Conservation (phyloP, 1,139 yeast species). For the Ashbya aceris region DNA sequence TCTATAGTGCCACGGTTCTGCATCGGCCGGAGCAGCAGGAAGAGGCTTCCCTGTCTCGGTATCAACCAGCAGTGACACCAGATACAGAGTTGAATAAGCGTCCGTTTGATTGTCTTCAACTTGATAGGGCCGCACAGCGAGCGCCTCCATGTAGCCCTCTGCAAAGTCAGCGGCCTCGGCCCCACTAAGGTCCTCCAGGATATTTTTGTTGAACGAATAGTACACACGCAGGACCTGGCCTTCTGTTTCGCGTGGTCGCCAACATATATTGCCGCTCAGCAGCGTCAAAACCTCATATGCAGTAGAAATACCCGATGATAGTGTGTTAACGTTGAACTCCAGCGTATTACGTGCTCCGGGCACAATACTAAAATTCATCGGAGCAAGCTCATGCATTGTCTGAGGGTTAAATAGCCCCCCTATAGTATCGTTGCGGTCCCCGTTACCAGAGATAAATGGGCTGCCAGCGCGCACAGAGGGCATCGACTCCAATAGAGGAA, state of each 20-base stretch:
- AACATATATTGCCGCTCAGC: constrained; percentile 52
- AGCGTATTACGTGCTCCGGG: constrained; percentile 20
- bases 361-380: background rate
- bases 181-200: constrained; percentile 20
- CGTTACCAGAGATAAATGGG: too few species aligned
- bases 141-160: constrained; percentile 48
- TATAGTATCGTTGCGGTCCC: too few species aligned
- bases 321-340: constrained; percentile 17
- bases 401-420: too few species aligned
- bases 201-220: constrained; percentile 41
- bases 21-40: constrained; percentile 36
- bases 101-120: constrained; percentile 14
- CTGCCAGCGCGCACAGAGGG: too few species aligned
- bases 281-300: constrained; percentile 46
- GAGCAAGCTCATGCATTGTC: too few species aligned
- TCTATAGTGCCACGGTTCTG: constrained; percentile 49
- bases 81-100: constrained; percentile 33
- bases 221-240: constrained; percentile 39
- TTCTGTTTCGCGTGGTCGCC: constrained; percentile 34
- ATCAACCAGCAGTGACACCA: constrained; percentile 31
- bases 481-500: too few species aligned
- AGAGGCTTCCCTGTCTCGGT: constrained; percentile 30
- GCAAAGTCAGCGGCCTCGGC: constrained; percentile 31
- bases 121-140: constrained; percentile 37
- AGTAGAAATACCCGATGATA: constrained; percentile 17